Evolutionary conservation across 148 eudicot genomes (phyloP), one percentile per base, ranked within the genome.

Genomic region (Rhododendron mucronatum): DNA sequence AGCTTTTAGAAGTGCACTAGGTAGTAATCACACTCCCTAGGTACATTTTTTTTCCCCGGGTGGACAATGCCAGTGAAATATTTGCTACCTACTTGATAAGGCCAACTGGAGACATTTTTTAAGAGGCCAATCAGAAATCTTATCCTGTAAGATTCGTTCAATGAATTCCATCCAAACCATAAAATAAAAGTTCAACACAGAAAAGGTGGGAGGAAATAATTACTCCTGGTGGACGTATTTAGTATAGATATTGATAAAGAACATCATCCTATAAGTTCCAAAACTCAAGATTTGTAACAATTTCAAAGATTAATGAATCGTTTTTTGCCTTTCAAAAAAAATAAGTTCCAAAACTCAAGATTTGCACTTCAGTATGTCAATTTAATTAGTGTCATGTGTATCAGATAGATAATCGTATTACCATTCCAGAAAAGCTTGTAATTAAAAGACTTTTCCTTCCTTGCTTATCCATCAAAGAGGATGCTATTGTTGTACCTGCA

Each of bases 351-450:
- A 39, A 18, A 28, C 26, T 83, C 44, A 69, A 69, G 41, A 50
- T 67, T 67, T 26, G n/a, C 35, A 14, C n/a, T 65, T 20, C 20
- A 51, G 80, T 35, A 73, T 50, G 35, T 74, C 65, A 71, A 44
- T 26, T 39, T n/a, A 39, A 63, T 14, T n/a, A 30, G 44, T 28
- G 79, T 80, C 35, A 81, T 26, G 84, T 80, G 33, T 63, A 80
- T 67, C 67, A 80, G 37, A 78, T 21, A 33, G 73, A 85, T 50
- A 73, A 23, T 23, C 1, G 14, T n/a, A 78, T 83, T 90, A 93
- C 99, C 99, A 97, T 97, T 90, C 99, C 99, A 44, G 95, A 87
- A 91, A 94, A 97, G 92, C 99, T 97, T 86, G 91, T 95, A 21
- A 95, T 90, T 80, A 97, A 80, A 65, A 97, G 96, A 89, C 98